Conservation (phyloP, 441 rosid genomes). For the Hura crepitans region DNA sequence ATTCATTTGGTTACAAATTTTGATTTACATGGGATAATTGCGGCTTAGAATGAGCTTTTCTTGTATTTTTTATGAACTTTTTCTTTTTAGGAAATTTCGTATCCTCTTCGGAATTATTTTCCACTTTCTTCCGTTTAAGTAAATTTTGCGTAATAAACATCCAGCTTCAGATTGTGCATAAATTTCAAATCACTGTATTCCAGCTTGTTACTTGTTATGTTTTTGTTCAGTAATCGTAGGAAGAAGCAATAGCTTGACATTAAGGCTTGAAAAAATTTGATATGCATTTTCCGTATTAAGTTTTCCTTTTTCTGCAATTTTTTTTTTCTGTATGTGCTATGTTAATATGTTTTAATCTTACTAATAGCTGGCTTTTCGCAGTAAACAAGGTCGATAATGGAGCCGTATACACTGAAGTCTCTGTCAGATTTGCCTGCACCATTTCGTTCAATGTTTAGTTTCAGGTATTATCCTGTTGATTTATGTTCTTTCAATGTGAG, state of each 20-base stretch:
- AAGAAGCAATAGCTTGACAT: neutral
- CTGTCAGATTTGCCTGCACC: conserved; percentile 65
- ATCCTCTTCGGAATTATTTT: neutral
- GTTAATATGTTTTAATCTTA: neutral
- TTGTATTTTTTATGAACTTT: neutral
- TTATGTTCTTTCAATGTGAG: conserved; percentile 10
- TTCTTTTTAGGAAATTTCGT: neutral
- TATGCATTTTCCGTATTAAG: neutral
- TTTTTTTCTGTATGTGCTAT: neutral
- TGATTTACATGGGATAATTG: neutral
- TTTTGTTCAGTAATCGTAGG: neutral
- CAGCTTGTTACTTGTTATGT: neutral
- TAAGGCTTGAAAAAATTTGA: neutral
- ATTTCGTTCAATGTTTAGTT: conserved; percentile 66
- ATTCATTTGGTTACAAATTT: neutral
- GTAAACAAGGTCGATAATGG: conserved; percentile 40
- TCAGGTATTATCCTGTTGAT: conserved; percentile 49
- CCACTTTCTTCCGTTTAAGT: no score
- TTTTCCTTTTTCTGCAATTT: neutral
- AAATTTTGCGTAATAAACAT: neutral
- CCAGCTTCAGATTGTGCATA: neutral
- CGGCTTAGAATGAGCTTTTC: neutral
- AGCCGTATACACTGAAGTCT: conserved; percentile 65
- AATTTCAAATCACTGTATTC: neutral
- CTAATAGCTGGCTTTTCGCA: neutral